phyloP scores from a whole-genome alignment of 148 eudicot species.

The Cornus kousa region DNA sequence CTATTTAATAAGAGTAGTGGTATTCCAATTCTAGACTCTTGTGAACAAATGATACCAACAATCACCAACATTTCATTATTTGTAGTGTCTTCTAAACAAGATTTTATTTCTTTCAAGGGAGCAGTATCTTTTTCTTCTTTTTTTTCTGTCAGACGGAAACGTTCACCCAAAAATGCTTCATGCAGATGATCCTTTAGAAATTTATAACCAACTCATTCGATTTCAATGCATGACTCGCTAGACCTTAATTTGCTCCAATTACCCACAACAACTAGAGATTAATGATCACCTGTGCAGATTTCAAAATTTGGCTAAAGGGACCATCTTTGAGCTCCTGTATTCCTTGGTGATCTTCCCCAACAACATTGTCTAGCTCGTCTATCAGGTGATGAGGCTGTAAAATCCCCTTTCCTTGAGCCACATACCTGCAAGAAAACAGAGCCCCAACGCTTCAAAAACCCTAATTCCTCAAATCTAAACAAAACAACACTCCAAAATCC shows the following conservation, averaged over 20 bases:
- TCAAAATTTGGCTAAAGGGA: conserved; percentile 19
- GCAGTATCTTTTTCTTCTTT: too few relatives aligned
- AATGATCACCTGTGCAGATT: conserved; percentile 20
- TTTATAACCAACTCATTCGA: background rate
- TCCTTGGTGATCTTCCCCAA: conserved; percentile 18
- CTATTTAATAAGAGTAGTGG: too few relatives aligned
- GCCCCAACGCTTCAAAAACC: background rate
- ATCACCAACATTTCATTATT: too few relatives aligned
- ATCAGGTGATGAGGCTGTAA: conserved; percentile 24
- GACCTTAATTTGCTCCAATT: background rate
- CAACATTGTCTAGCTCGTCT: conserved; percentile 22
- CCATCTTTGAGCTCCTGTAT: conserved; percentile 21
- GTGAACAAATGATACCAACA: too few relatives aligned
- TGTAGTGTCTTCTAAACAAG: too few relatives aligned
- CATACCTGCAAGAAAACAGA: conserved; percentile 17
- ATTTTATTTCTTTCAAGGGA: background rate
- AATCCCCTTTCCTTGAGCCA: conserved; percentile 20
- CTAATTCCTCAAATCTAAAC: background rate
- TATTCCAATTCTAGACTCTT: too few relatives aligned
- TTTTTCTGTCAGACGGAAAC: too few relatives aligned
- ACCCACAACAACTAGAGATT: background rate
- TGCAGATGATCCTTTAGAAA: background rate
- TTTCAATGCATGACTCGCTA: background rate
- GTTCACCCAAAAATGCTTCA: background rate
- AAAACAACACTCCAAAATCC: background rate